Percentiles rank a stretch among this genome's conserved stretches.
Evolutionary conservation across 768 basidiomycete genomes (phyloP).

Genomic region (Podaxis sp.): DNA sequence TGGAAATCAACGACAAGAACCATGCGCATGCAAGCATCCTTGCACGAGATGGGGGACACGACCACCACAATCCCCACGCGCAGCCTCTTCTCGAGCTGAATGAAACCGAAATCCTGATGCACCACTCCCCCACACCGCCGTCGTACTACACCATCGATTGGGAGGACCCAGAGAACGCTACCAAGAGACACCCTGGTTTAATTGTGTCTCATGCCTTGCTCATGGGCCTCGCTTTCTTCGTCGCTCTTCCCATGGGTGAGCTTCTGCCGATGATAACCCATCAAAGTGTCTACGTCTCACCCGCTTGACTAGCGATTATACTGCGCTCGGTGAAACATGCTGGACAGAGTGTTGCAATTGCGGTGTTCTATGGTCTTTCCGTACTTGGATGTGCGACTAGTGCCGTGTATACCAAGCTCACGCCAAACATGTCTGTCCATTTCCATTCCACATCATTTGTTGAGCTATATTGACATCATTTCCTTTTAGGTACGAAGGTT

Average conservation of each 20-base stretch:
- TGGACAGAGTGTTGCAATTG: slow-evolving; percentile 51
- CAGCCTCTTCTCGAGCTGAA: slow-evolving; percentile 62
- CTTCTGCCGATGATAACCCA: slow-evolving; percentile 9
- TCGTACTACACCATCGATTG: slow-evolving; percentile 84
- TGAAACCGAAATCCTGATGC: slow-evolving; percentile 65
- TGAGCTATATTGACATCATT: slow-evolving; percentile 17
- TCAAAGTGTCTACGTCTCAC: slow-evolving; percentile 2
- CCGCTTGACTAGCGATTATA: slow-evolving; percentile 56
- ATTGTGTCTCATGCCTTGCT: slow-evolving; percentile 71
- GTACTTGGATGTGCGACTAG: slow-evolving; percentile 65
- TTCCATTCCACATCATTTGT: slow-evolving; percentile 7
- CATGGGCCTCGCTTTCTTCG: slow-evolving; percentile 80
- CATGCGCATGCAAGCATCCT: neutral
- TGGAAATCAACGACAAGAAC: neutral
- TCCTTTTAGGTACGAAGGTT: slow-evolving; percentile 60
- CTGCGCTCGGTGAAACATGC: slow-evolving; percentile 75
- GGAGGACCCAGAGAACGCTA: slow-evolving; percentile 40
- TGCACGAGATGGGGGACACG: slow-evolving; percentile 35
- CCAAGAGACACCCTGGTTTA: slow-evolving; percentile 56
- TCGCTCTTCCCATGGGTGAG: slow-evolving; percentile 75
- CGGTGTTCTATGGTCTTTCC: slow-evolving; percentile 58
- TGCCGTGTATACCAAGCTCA: slow-evolving; percentile 69
- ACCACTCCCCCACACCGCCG: slow-evolving; percentile 66
- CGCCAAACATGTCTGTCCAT: slow-evolving; percentile 65
- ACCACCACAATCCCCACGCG: slow-evolving; percentile 40